Evolutionary conservation across 768 basidiomycete species (phyloP).

Genomic region (Symmetrospora coprosmae): DNA sequence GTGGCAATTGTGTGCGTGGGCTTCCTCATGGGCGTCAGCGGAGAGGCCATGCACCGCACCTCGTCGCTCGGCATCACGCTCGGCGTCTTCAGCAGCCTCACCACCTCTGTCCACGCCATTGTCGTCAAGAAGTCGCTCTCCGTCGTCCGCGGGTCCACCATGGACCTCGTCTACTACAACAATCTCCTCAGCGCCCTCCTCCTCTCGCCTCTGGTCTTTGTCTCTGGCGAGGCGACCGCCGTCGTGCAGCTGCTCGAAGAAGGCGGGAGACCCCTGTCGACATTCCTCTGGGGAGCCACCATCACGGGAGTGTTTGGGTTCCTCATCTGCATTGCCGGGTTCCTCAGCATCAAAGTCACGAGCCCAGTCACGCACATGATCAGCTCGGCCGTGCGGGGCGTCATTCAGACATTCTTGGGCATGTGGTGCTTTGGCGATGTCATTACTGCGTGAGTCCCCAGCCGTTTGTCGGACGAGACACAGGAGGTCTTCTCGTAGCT

Average conservation of each 20-base stretch:
- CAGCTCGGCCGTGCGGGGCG: conserved; percentile 74
- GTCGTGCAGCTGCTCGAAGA: conserved; percentile 51
- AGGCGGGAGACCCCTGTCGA: conserved; percentile 30
- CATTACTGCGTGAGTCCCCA: too few species aligned
- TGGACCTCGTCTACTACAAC: conserved; percentile 80
- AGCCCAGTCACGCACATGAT: conserved; percentile 97
- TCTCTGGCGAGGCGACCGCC: conserved; percentile 60
- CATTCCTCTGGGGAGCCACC: conserved; percentile 33
- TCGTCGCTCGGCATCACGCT: conserved; percentile 66
- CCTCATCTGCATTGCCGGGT: conserved; percentile 81
- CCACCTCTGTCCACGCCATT: conserved; percentile 79
- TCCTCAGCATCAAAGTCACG: conserved; percentile 90
- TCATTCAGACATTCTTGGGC: conserved; percentile 72
- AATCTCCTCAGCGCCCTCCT: conserved; percentile 65
- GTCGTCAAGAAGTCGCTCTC: conserved; percentile 77
- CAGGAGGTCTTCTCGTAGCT: too few species aligned
- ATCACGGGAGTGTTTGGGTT: conserved; percentile 62
- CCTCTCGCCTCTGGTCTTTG: conserved; percentile 55
- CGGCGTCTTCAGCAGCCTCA: conserved; percentile 69
- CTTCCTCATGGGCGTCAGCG: conserved; percentile 52
- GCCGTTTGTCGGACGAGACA: conserved; percentile 19
- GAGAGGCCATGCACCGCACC: conserved; percentile 26
- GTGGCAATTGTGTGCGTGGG: conserved; percentile 73
- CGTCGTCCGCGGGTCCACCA: conserved; percentile 66
- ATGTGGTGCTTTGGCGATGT: conserved; percentile 67